phyloP scores from a whole-genome alignment of 1,139 yeast species.

The Pichia sp. region DNA sequence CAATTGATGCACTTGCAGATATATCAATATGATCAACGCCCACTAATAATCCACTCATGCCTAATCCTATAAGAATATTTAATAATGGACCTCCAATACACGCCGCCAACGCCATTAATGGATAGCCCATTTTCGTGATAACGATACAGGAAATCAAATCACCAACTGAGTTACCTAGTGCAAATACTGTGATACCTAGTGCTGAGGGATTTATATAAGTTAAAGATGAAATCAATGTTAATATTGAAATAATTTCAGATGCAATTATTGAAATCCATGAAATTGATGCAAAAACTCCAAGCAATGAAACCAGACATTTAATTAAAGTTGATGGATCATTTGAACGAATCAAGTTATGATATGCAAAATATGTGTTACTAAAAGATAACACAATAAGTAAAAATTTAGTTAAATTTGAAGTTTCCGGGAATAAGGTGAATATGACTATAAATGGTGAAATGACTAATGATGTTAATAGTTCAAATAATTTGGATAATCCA shows the following conservation, averaged over 20 bases:
- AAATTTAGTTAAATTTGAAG: conserved; percentile 11
- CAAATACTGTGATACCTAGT: conserved; percentile 80
- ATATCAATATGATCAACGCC: conserved; percentile 24
- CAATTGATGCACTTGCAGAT: conserved; percentile 13
- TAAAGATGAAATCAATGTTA: conserved; percentile 57
- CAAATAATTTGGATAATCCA: conserved; percentile 14
- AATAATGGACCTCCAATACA: conserved; percentile 90
- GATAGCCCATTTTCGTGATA: conserved; percentile 79
- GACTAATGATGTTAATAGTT: conserved; percentile 18
- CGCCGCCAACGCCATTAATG: conserved; percentile 89
- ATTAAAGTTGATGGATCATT: conserved; percentile 22
- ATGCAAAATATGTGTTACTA: conserved; percentile 11
- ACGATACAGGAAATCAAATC: conserved; percentile 83
- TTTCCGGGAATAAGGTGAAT: conserved; percentile 17
- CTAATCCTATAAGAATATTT: conserved; percentile 56
- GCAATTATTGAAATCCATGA: conserved; percentile 75
- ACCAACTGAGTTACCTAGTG: conserved; percentile 88
- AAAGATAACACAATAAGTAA: conserved; percentile 8
- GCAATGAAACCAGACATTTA: conserved; percentile 35
- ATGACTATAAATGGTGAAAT: conserved; percentile 21
- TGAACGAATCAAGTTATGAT: conserved; percentile 18
- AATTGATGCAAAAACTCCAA: conserved; percentile 66
- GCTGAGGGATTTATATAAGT: conserved; percentile 70
- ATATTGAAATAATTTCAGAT: conserved; percentile 61
- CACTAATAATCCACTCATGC: conserved; percentile 56